phyloP scores from a whole-genome alignment of 176 grass and related monocot species.

The Musa itinerans region DNA sequence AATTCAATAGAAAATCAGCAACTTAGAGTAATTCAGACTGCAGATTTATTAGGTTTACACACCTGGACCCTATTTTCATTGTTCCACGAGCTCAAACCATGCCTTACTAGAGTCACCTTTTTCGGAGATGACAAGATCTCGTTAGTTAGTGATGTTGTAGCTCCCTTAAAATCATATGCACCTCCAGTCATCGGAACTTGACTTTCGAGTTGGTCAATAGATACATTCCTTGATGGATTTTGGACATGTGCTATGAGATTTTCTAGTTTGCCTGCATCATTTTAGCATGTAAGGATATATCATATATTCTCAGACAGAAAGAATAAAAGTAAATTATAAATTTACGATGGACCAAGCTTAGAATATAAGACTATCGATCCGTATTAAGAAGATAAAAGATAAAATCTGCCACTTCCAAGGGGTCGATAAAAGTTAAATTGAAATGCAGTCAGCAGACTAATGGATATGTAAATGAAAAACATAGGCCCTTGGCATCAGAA shows the following conservation, averaged over 20 bases:
- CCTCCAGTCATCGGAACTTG: conserved; percentile 39
- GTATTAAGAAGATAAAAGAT: not conserved
- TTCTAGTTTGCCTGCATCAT: conserved; percentile 19
- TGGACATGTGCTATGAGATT: conserved; percentile 13
- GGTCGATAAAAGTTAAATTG: not conserved
- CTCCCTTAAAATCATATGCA: conserved; percentile 60
- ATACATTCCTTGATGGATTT: conserved; percentile 28
- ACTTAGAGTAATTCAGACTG: not conserved
- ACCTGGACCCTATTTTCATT: conserved; percentile 5
- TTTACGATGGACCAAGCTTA: not conserved
- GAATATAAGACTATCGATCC: not conserved
- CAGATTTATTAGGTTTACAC: not conserved
- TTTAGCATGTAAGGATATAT: not conserved
- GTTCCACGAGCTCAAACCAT: conserved; percentile 52
- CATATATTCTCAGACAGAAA: conserved; percentile 15
- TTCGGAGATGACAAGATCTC: conserved; percentile 38
- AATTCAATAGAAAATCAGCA: not conserved
- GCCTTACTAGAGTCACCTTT: conserved; percentile 70
- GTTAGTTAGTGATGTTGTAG: conserved; percentile 50
- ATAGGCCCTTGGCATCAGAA: not conserved
- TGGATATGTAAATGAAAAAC: not conserved
- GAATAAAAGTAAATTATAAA: not conserved
- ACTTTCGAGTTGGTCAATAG: conserved; percentile 31
- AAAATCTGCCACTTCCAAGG: not conserved
- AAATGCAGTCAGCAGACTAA: not conserved